Conservation (phyloP, 352 stramenopile species). For the Globisporangium abappressorium region DNA sequence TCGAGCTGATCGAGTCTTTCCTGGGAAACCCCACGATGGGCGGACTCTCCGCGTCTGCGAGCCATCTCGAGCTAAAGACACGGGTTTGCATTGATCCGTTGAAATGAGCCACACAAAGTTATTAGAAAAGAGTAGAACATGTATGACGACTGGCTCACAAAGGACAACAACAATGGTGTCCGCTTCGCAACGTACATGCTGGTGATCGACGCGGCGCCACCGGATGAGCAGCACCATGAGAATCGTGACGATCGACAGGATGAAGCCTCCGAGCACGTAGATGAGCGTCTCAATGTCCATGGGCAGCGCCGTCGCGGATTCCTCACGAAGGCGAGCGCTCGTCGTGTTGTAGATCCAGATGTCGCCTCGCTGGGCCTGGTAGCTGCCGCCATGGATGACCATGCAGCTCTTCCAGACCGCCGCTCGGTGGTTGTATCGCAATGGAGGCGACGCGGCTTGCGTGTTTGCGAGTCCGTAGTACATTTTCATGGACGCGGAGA, state of each 20-base stretch:
- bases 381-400: conserved; percentile 71
- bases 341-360: conserved; percentile 72
- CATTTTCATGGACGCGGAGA: conserved; percentile 27
- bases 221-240: conserved; percentile 59
- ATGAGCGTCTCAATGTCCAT: conserved; percentile 64
- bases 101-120: not conserved
- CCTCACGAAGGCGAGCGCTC: conserved; percentile 24
- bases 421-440: conserved; percentile 70
- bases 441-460: conserved; percentile 24
- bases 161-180: not conserved
- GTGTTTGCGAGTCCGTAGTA: conserved; percentile 19
- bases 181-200: conserved; percentile 33
- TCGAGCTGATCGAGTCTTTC: conserved; percentile 59
- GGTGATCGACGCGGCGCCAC: conserved; percentile 56
- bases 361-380: conserved; percentile 63
- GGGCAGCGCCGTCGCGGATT: conserved; percentile 24
- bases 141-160: not conserved
- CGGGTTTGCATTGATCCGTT: not conserved
- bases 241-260: conserved; percentile 58
- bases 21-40: conserved; percentile 53
- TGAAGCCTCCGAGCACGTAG: conserved; percentile 69
- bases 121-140: not conserved
- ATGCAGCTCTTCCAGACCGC: conserved; percentile 51
- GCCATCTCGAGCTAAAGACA: conserved; percentile 43
- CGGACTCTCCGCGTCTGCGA: conserved; percentile 35